Base-by-base conservation (phyloP, 1,139 yeast genomes). In the Pneumocystis jirovecii region DNA sequence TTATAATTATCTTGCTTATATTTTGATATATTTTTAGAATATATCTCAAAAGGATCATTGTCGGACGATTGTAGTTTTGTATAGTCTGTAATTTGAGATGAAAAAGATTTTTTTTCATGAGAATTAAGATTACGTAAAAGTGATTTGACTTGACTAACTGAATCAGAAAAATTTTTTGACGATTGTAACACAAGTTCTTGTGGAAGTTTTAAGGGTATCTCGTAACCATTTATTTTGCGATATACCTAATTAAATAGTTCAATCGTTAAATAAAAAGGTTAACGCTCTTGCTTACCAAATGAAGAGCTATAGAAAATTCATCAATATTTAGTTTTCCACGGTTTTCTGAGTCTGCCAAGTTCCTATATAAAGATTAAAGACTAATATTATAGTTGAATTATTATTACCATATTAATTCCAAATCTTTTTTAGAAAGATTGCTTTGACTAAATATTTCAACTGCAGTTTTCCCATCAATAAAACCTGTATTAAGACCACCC, bases 271-370 rank as follows among this genome's bases (percentile, higher is more conserved):
- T 86, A 37, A 21, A 19, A 17, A 60, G 3, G 15, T 2, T 15
- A 21, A 50, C 1, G 25, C 5, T 25, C 12, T 50, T 10, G 4
- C 82, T 77, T 61, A 79, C 89, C 71, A 93, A 81, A 74, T 86
- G 93, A 86, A 93, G 86, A 17, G 97, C 97, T 73, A 93, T 87
- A 1, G 95, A 84, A 75, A 93, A 93, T 75, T 95, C 98, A 68
- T 83, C 79, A 73, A 83, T 85, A 61, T 89, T 82, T 72, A 93
- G 89, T 64, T 83, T 82, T 50, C 97, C 97, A 62, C 90, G 84
- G 75, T 90, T 90, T 71, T 89, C 89, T 66, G 90, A 82, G 75
- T 93, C 97, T 6, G 97, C 84, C 72, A 93, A 80, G 74, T 91
- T 97, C 97, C 97, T 31, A 21, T n/a, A 12, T 17, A 25, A 10